Evolutionary conservation across 176 grass and related monocot species (phyloP).

Genomic region (Musa schizocarpa): DNA sequence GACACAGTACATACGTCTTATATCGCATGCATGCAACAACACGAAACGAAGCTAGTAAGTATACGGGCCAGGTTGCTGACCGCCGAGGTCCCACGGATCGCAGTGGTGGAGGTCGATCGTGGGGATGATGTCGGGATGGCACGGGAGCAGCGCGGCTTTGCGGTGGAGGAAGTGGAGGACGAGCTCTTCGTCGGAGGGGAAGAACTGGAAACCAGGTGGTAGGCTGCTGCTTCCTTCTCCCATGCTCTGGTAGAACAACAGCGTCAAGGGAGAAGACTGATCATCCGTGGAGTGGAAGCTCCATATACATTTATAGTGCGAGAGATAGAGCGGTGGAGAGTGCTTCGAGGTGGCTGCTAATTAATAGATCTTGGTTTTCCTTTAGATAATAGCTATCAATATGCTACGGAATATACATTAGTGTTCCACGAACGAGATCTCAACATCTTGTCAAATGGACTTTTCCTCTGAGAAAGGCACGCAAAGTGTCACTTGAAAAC

Average conservation of each 20-base stretch:
- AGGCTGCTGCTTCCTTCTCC: slow-evolving; percentile 50
- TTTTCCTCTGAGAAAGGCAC: background rate
- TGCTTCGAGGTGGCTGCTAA: no score
- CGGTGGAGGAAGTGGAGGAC: slow-evolving; percentile 73
- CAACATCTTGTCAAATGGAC: background rate
- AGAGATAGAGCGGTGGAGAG: no score
- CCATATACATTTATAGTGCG: background rate
- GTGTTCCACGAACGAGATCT: background rate
- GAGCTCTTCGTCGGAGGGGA: slow-evolving; percentile 84
- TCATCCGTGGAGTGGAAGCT: no score
- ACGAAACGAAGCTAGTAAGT: background rate
- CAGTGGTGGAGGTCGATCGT: slow-evolving; percentile 39
- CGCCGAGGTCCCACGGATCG: slow-evolving; percentile 83
- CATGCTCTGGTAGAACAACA: slow-evolving; percentile 20
- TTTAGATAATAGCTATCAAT: no score
- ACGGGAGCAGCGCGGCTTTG: slow-evolving; percentile 56
- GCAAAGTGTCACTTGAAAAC: no score
- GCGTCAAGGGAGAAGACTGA: background rate
- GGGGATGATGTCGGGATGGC: slow-evolving; percentile 65
- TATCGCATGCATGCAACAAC: background rate
- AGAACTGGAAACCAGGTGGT: slow-evolving; percentile 92
- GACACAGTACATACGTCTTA: background rate
- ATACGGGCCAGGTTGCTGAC: slow-evolving; percentile 11
- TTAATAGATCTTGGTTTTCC: no score
- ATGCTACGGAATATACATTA: no score